Percentiles rank a stretch among this genome's conserved stretches.
phyloP scores from a whole-genome alignment of 108 stramenopile species.

The Craspedostauros australis region DNA sequence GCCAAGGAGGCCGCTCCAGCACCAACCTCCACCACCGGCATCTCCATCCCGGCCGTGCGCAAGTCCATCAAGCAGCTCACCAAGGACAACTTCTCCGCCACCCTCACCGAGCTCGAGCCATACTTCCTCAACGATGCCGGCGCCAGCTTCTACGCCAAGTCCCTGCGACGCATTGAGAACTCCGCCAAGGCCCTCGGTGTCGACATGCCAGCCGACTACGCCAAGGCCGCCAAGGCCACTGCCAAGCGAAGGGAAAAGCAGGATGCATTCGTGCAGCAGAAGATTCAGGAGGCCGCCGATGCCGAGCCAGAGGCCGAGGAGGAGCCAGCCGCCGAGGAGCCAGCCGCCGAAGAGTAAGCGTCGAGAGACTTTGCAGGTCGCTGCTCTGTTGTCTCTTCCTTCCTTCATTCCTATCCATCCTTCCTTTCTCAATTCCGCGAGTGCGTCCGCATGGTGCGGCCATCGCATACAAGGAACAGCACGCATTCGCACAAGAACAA shows the following conservation, averaged over 20 bases:
- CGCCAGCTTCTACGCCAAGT: slow-evolving; percentile 44
- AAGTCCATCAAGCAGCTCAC: slow-evolving; percentile 26
- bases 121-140: slow-evolving; percentile 56
- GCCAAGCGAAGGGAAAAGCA: slow-evolving; percentile 50
- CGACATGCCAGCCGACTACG: slow-evolving; percentile 39
- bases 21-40: background rate
- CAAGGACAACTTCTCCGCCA: slow-evolving; percentile 44
- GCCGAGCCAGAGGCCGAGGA: slow-evolving; percentile 31
- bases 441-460: too few relatives aligned
- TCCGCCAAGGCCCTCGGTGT: slow-evolving; percentile 39
- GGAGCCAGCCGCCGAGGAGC: slow-evolving; percentile 23
- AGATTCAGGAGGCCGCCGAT: slow-evolving; percentile 31
- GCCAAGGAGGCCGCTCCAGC: too few relatives aligned
- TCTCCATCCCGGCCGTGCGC: slow-evolving; percentile 17
- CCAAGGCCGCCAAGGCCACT: slow-evolving; percentile 52
- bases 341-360: slow-evolving; percentile 14
- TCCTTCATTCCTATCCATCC: too few relatives aligned
- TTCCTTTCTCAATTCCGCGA: too few relatives aligned
- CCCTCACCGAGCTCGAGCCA: slow-evolving; percentile 41
- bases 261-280: slow-evolving; percentile 43
- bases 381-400: too few relatives aligned
- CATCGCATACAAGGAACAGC: too few relatives aligned
- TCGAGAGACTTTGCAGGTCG: too few relatives aligned
- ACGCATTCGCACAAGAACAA: too few relatives aligned
- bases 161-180: slow-evolving; percentile 32